Evolutionary conservation across 331 rosid species (phyloP), one percentile per base, ranked within the genome.

Genomic region (Saraca asoca): DNA sequence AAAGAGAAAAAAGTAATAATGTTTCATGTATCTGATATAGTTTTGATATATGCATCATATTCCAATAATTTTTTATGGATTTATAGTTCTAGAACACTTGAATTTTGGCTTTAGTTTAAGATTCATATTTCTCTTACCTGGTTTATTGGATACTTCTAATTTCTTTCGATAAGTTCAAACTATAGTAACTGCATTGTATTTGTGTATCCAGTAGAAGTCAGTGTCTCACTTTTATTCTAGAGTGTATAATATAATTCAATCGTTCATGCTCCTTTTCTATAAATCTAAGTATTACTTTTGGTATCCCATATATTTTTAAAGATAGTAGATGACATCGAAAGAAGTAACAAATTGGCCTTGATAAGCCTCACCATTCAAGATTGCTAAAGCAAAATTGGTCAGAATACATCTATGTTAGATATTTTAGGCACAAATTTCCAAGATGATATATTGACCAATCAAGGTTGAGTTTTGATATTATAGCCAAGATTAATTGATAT

Each of bases 361-460:
- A 31, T 68, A 52, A 75, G 77, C 64, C 75, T 54, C 37, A 44
- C 49, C n/a, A n/a, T n/a, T 39, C 51, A 66, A 62, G 83, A 84
- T 72, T 65, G 56, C 18, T 62, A 18, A 64, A 80, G 51, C 70
- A 59, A 58, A 70, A 68, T 44, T 79, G 70, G 58, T 75, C 84
- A 69, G 29, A 49, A 63, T 38, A 50, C 37, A 48, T 78, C 83
- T 68, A 58, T 74, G 37, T 63, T 75, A 24, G 76, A 85, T 17
- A 70, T 29, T 65, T 71, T 81, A 33, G 62, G 74, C 20, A 58
- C 41, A 52, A 77, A 80, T 41, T 85, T 86, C 58, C 81, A 85
- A 85, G 98, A 97, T 90, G 71, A 57, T 81, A 19, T 41, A 24
- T 58, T 62, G 67, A 64, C 49, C 20, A 51, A 46, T 64, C 68